A percentile compares a stretch with the other conserved stretches of the same genome.
phyloP scores from a whole-genome alignment of 257 asterid genomes.

The Solanum sitiens region DNA sequence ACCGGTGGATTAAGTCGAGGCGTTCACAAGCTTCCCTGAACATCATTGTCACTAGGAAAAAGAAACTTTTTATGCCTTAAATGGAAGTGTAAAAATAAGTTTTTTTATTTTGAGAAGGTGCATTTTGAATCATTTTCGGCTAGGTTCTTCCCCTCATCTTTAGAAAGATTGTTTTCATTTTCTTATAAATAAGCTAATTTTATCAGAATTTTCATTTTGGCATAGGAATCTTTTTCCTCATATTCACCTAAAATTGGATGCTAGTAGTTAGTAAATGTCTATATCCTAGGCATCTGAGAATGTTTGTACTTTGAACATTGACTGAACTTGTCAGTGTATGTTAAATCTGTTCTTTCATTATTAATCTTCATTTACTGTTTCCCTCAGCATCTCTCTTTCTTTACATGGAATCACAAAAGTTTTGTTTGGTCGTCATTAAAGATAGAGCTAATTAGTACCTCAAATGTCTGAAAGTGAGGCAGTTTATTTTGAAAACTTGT shows the following conservation, averaged over 20 bases:
- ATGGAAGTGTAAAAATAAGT: neutral
- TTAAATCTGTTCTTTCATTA: neutral
- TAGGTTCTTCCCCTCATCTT: neutral
- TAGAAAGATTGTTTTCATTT: neutral
- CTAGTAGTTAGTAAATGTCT: neutral
- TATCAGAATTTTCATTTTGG: neutral
- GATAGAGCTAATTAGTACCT: neutral
- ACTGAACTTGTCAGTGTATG: neutral
- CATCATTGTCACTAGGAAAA: neutral
- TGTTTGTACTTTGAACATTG: neutral
- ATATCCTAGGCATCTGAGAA: neutral
- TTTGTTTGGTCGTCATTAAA: neutral
- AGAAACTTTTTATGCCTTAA: neutral
- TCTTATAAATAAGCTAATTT: neutral
- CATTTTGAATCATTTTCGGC: neutral
- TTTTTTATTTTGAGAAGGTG: neutral
- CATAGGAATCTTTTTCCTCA: neutral
- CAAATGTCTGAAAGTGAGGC: neutral
- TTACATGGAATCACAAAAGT: neutral
- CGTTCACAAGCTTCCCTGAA: neutral
- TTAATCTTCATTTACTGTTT: neutral
- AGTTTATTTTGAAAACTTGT: neutral
- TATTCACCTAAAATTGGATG: neutral
- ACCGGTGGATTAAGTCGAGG: neutral
- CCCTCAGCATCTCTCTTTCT: neutral